These are phyloP conservation scores for Angomonas deanei DNA, from an alignment of 208 protist species.

Conservation along the genomic window DNA sequence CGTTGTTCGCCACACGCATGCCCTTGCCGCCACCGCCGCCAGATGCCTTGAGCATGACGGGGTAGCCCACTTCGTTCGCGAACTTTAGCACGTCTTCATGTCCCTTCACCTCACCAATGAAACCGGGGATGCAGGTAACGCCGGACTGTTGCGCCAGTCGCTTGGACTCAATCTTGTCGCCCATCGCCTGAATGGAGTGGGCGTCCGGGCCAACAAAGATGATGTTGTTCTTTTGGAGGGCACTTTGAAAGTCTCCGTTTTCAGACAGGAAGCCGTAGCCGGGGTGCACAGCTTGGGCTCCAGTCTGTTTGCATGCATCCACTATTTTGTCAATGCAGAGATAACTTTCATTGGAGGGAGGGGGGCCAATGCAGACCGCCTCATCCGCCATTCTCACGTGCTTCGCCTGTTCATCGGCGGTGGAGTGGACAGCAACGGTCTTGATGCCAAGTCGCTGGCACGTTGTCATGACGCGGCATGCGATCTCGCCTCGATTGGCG, in stretches of 20 bases:
- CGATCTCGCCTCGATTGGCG: slow-evolving; percentile 98
- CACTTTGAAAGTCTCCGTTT: slow-evolving; percentile 89
- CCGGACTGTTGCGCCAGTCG: slow-evolving; percentile 84
- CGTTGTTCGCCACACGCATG: slow-evolving; percentile 82
- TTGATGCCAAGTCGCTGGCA: slow-evolving; percentile 90
- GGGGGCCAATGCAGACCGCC: slow-evolving; percentile 56
- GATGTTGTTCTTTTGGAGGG: slow-evolving; percentile 66
- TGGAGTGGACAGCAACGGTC: slow-evolving; percentile 95
- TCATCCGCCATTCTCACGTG: slow-evolving; percentile 91
- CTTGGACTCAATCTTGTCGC: slow-evolving; percentile 91
- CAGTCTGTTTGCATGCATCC: slow-evolving; percentile 78
- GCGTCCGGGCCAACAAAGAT: slow-evolving; percentile 94
- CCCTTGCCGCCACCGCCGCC: slow-evolving; percentile 54
- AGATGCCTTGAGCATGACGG: slow-evolving; percentile 97
- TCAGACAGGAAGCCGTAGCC: slow-evolving; percentile 98
- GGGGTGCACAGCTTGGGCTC: slow-evolving; percentile 93
- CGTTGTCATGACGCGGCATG: slow-evolving; percentile 93
- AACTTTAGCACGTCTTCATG: slow-evolving; percentile 35
- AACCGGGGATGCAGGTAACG: slow-evolving; percentile 84
- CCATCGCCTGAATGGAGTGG: slow-evolving; percentile 91
- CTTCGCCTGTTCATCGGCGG: slow-evolving; percentile 87
- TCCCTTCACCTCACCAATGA: slow-evolving; percentile 28
- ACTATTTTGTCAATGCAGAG: slow-evolving; percentile 90
- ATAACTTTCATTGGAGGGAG: slow-evolving; percentile 78
- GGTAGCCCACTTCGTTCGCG: slow-evolving; percentile 83